Conservation (phyloP, 441 rosid species). For the Gossypium aridum region DNA sequence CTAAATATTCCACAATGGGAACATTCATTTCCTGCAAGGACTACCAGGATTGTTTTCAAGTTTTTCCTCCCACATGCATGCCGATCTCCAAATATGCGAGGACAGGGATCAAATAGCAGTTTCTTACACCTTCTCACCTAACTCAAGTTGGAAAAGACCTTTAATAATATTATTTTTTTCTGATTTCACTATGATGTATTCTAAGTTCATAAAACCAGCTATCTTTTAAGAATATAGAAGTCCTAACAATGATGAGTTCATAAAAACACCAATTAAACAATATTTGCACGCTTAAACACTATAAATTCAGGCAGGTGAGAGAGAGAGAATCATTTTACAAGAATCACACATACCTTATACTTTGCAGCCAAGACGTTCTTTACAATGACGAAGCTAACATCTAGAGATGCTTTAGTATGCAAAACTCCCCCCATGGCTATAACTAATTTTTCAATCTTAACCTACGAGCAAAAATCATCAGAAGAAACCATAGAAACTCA, state of each 20-base stretch:
- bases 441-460: slow-evolving; percentile 69
- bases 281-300: neutral
- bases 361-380: slow-evolving; percentile 95
- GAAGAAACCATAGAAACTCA: slow-evolving; percentile 1
- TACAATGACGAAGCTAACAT: slow-evolving; percentile 80
- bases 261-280: neutral
- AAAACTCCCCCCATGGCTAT: slow-evolving; percentile 83
- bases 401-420: slow-evolving; percentile 50
- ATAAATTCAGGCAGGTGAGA: neutral
- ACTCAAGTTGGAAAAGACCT: neutral
- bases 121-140: neutral
- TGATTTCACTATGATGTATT: neutral
- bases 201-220: neutral
- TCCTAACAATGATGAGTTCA: neutral
- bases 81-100: neutral
- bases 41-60: neutral
- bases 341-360: slow-evolving; percentile 76
- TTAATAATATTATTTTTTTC: neutral
- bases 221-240: neutral
- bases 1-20: neutral
- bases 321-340: neutral
- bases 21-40: neutral
- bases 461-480: slow-evolving; percentile 41
- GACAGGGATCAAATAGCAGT: neutral
- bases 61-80: neutral